Conservation (phyloP, 2,329 filamentous ascomycete species). For the Paecilomyces sp. region DNA sequence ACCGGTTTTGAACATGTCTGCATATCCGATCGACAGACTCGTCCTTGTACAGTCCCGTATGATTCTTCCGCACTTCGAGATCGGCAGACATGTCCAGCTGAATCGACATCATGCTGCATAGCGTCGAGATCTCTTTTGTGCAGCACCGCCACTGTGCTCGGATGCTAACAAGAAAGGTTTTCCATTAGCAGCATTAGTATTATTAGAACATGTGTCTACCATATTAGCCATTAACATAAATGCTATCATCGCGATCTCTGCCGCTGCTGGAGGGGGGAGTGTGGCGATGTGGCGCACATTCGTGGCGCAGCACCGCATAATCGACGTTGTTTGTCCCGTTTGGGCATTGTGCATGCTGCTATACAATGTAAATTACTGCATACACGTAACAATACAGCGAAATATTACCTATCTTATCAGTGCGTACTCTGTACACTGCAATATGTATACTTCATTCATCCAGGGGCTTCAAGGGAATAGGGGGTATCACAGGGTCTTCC, state of each 20-base stretch:
- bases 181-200: background rate
- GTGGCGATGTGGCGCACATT: background rate
- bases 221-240: background rate
- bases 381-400: background rate
- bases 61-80: background rate
- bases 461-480: background rate
- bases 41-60: background rate
- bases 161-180: background rate
- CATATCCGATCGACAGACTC: background rate
- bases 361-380: background rate
- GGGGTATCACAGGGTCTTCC: background rate
- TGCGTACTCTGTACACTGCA: background rate
- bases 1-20: background rate
- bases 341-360: background rate
- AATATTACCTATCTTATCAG: background rate
- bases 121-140: background rate
- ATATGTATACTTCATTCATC: background rate
- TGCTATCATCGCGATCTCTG: background rate
- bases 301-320: background rate
- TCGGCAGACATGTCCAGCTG: background rate
- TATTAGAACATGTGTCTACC: background rate
- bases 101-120: background rate
- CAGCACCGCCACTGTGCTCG: background rate
- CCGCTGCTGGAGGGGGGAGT: background rate
- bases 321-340: too few relatives aligned